Evolutionary conservation across 106 monocot genomes (phyloP).

Genomic region (Dactylorhiza incarnata): DNA sequence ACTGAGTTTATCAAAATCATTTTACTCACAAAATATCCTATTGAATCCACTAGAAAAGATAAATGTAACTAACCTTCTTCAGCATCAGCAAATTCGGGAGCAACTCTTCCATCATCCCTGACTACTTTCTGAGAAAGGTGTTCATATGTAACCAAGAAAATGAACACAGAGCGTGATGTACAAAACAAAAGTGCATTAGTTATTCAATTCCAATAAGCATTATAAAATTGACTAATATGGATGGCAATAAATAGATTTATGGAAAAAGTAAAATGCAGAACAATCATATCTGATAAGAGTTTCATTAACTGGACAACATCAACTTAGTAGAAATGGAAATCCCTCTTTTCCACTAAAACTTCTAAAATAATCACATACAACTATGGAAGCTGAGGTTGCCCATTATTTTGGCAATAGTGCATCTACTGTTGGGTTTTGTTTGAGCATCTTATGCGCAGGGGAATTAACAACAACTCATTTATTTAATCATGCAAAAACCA

Average conservation of each 20-base stretch:
- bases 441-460: no score
- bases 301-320: not conserved
- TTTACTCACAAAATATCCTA: not conserved
- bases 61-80: slow-evolving; percentile 55
- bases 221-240: not conserved
- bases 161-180: not conserved
- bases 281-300: not conserved
- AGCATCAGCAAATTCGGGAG: slow-evolving; percentile 88
- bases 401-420: not conserved
- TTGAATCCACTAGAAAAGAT: not conserved
- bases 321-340: not conserved
- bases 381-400: not conserved
- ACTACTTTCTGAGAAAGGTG: slow-evolving; percentile 44
- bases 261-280: not conserved
- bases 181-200: not conserved
- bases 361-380: not conserved
- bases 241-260: not conserved
- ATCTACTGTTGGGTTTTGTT: no score
- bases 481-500: no score
- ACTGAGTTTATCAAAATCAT: not conserved
- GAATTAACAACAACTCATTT: no score
- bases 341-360: not conserved
- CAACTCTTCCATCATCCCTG: slow-evolving; percentile 56
- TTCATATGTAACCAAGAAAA: not conserved
- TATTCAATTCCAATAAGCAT: not conserved